These are phyloP conservation scores for Alternaria solani DNA, from an alignment of 2,329 filamentous ascomycete genomes.

Conservation along the genomic window DNA sequence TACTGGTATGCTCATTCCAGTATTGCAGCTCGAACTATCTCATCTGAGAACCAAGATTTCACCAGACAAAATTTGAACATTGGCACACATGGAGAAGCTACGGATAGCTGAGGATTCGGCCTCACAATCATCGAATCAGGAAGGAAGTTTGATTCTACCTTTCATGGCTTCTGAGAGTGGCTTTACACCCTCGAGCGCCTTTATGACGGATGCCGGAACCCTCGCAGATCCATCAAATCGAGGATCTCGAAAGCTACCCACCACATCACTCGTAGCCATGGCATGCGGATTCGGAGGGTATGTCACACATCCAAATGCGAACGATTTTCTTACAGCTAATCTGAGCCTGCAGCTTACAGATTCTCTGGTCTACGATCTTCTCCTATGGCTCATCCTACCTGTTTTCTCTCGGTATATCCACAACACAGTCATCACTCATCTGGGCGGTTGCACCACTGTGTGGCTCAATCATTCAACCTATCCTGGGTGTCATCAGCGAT, in stretches of 20 bases:
- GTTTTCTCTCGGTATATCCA: background rate
- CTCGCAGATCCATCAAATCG: background rate
- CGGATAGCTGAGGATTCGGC: background rate
- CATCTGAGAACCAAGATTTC: background rate
- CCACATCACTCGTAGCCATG: background rate
- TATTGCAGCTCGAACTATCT: background rate
- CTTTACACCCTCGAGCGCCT: background rate
- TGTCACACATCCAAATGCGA: background rate
- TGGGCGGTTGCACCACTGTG: background rate
- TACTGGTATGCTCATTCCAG: background rate
- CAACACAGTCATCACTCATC: background rate
- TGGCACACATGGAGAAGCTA: background rate
- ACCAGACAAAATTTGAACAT: background rate
- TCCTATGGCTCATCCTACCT: background rate
- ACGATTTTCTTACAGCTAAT: background rate
- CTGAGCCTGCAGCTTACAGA: background rate
- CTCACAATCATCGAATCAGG: background rate
- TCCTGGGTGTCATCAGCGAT: background rate
- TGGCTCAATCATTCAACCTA: background rate
- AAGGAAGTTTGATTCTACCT: background rate
- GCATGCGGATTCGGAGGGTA: background rate
- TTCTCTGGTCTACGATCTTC: background rate
- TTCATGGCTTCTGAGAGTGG: background rate
- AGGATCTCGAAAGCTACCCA: background rate
- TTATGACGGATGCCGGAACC: background rate